Conservation (phyloP, 495 filamentous ascomycete species). For the Aspergillus nidulans region DNA sequence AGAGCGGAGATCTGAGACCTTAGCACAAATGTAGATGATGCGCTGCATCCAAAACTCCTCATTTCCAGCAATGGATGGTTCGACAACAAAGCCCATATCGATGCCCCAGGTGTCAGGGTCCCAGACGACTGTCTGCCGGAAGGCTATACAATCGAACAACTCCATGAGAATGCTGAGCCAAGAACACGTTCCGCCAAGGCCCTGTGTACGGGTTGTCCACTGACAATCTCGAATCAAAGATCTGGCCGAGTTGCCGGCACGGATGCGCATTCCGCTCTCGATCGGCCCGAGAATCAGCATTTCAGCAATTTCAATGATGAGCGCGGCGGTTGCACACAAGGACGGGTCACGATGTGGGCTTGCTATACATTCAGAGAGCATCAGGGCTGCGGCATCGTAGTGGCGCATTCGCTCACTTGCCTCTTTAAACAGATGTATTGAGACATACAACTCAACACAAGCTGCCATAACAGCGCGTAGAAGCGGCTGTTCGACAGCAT, state of each 20-base stretch:
- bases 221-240: slow-evolving; percentile 79
- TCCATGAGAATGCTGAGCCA: slow-evolving; percentile 94
- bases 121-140: slow-evolving; percentile 87
- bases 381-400: slow-evolving; percentile 75
- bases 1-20: slow-evolving; percentile 72
- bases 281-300: slow-evolving; percentile 70
- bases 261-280: slow-evolving; percentile 80
- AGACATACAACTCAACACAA: slow-evolving; percentile 80
- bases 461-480: slow-evolving; percentile 88
- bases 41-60: slow-evolving; percentile 91
- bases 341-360: slow-evolving; percentile 79
- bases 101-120: slow-evolving; percentile 89
- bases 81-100: slow-evolving; percentile 68
- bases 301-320: slow-evolving; percentile 88
- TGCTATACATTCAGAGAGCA: slow-evolving; percentile 67
- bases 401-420: slow-evolving; percentile 77
- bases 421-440: slow-evolving; percentile 60
- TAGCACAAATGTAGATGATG: slow-evolving; percentile 86
- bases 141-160: slow-evolving; percentile 77
- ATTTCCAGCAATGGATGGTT: slow-evolving; percentile 35
- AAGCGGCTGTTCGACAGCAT: slow-evolving; percentile 80
- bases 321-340: slow-evolving; percentile 83
- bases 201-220: slow-evolving; percentile 77
- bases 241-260: slow-evolving; percentile 58
- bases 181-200: slow-evolving; percentile 86